Evolutionary conservation across 768 basidiomycete species (phyloP).

Genomic region (Auriscalpium microsporum): DNA sequence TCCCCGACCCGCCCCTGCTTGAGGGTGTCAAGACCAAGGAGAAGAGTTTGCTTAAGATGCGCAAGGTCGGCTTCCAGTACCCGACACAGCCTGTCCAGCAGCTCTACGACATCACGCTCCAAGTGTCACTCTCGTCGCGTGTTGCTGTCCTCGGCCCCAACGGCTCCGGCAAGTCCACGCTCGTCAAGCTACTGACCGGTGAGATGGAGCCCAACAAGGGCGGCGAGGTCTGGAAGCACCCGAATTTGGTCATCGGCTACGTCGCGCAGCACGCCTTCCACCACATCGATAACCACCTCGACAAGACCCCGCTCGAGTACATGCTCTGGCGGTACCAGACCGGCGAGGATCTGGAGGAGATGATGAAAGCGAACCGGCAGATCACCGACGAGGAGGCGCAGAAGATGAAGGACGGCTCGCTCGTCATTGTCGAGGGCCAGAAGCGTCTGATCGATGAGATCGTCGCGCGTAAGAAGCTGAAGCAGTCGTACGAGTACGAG

Average conservation of each 20-base stretch:
- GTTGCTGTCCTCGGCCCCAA: conserved; percentile 98
- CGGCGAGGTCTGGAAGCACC: conserved; percentile 98
- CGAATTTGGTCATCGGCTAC: conserved; percentile 98
- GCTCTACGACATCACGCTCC: conserved; percentile 89
- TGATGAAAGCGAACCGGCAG: conserved; percentile 83
- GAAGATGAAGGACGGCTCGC: conserved; percentile 95
- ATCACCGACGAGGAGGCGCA: conserved; percentile 80
- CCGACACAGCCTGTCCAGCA: conserved; percentile 80
- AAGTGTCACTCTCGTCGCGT: conserved; percentile 96
- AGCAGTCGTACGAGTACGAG: conserved; percentile 99
- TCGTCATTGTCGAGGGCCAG: conserved; percentile 84
- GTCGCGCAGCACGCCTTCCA: conserved; percentile 99
- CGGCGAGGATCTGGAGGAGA: conserved; percentile 96
- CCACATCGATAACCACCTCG: conserved; percentile 96
- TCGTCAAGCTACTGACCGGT: conserved; percentile 94
- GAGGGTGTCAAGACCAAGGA: conserved; percentile 99
- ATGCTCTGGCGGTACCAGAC: conserved; percentile 99
- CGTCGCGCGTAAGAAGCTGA: conserved; percentile 87
- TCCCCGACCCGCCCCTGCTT: conserved; percentile 92
- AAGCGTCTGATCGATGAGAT: conserved; percentile 96
- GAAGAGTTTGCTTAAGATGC: conserved; percentile 95
- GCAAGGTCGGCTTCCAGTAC: conserved; percentile 96
- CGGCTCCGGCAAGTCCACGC: conserved; percentile 96
- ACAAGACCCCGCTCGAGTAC: conserved; percentile 98
- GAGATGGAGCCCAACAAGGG: conserved; percentile 95